Base-by-base conservation (phyloP, 176 grass and related monocot species). In the Ananas comosus region DNA sequence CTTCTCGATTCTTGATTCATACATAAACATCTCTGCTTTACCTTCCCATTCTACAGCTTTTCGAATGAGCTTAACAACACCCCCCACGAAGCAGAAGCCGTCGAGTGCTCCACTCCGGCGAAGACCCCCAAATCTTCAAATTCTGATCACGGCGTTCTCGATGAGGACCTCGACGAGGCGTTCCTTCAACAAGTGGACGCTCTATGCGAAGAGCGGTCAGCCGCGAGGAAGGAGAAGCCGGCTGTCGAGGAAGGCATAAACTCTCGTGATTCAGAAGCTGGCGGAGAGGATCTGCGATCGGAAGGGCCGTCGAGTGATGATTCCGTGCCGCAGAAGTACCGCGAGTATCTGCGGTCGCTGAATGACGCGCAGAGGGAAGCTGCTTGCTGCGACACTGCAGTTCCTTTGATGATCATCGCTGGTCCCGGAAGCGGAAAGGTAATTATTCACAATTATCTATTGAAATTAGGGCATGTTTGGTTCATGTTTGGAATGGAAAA, bases 351-450 rank as follows among this genome's bases (percentile, higher is more conserved):
- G 66, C 57, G 87, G 50, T 89, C 88, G 27, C 79, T 96, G 69
- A 92, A 89, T 1, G 76, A 96, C 66, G 90, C 51, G 9, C 83
- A 92, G 70, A 89, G 86, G 78, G 88, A 89, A 63, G 92, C 88
- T 42, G 86, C 88, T 63, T 96, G 83, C 68, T 87, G 85, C 49
- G 81, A 96, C 68, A 85, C 87, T 16, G 76, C 84, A 12, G 56
- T 96, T 67, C 92, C 92, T 17, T 70, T 96, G 67, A 92, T 92
- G 83, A 92, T 96, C 13, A 79, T 89, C 50, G 88, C 86, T 13
- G 93, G 93, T 65, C 93, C 88, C 28, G 86, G 93, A 76, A 96
- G 88, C 79, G 83, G 86, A 87, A 96, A 96, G 89, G 88, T 96
- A 80, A 42, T 6, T 42, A 54, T 63, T 5, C 16, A 67, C 3